Conservation (phyloP, 129 eudicot species). For the Sambucus nigra region DNA sequence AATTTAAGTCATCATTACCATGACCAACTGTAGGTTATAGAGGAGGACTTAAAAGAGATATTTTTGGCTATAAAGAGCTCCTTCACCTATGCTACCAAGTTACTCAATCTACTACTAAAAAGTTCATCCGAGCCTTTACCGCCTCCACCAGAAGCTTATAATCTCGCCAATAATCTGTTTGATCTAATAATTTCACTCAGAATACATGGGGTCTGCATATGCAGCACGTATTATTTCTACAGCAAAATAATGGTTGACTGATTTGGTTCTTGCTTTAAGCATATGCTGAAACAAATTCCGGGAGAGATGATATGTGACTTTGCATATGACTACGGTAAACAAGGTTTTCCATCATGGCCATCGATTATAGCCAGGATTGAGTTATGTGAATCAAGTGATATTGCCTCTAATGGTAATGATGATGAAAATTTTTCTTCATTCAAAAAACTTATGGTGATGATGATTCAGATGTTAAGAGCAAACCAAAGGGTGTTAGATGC, state of each 20-base stretch:
- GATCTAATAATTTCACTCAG: slow-evolving; percentile 54
- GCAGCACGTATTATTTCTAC: no score
- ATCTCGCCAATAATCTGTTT: slow-evolving; percentile 53
- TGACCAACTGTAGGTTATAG: slow-evolving; percentile 34
- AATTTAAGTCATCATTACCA: slow-evolving; percentile 30
- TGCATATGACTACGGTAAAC: no score
- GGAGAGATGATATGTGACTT: no score
- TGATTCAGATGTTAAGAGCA: slow-evolving; percentile 38
- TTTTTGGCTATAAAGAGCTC: slow-evolving; percentile 61
- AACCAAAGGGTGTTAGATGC: slow-evolving; percentile 57
- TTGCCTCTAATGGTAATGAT: slow-evolving; percentile 25
- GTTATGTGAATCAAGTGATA: slow-evolving; percentile 22
- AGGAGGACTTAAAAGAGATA: slow-evolving; percentile 46
- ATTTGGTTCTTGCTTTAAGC: slow-evolving; percentile 57
- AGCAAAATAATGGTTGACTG: no score
- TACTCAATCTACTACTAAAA: slow-evolving; percentile 43
- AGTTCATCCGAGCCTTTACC: slow-evolving; percentile 27
- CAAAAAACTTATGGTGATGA: slow-evolving; percentile 35
- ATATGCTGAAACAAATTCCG: slow-evolving; percentile 47
- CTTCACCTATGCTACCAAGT: slow-evolving; percentile 77
- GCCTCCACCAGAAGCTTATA: slow-evolving; percentile 29
- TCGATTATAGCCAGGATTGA: no score
- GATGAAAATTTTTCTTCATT: slow-evolving; percentile 38
- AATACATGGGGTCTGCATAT: slow-evolving; percentile 57
- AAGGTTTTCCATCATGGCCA: no score